Percentiles rank a stretch among this genome's conserved stretches.
Conservation (phyloP, 345 rosid genomes). For the Geranium brycei region DNA sequence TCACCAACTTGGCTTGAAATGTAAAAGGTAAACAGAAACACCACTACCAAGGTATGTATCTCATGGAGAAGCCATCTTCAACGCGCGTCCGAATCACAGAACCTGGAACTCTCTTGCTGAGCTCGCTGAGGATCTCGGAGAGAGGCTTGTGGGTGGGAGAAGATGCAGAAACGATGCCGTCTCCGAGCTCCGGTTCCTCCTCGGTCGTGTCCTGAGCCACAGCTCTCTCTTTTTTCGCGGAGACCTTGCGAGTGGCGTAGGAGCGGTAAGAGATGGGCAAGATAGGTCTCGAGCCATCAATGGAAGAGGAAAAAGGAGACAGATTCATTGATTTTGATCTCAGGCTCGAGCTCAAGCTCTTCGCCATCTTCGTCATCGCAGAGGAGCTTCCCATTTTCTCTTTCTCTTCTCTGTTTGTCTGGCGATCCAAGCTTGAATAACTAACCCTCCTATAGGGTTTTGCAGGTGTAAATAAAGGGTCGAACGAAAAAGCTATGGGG, state of each 20-base stretch:
- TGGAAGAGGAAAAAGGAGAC: not conserved
- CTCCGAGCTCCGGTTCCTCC: constrained; percentile 11
- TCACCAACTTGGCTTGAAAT: not conserved
- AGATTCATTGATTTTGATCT: not conserved
- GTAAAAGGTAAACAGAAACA: constrained; percentile 5
- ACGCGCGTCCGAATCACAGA: constrained; percentile 36
- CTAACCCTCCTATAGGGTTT: not conserved
- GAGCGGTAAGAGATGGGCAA: not conserved
- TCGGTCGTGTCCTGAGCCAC: constrained; percentile 1
- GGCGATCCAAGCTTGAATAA: not conserved
- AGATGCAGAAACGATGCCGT: constrained; percentile 37
- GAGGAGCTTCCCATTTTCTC: not conserved
- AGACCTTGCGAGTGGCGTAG: not conserved
- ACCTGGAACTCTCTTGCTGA: constrained; percentile 69
- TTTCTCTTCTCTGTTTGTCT: not conserved
- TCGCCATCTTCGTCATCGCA: not conserved
- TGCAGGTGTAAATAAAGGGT: not conserved
- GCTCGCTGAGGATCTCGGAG: constrained; percentile 56
- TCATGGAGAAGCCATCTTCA: constrained; percentile 49
- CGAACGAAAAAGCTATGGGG: no score
- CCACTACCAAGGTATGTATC: constrained; percentile 65
- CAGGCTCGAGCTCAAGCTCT: not conserved
- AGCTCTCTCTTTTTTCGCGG: not conserved
- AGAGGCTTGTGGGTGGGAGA: constrained; percentile 54
- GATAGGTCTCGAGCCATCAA: not conserved